Evolutionary conservation across 805 yeast species (phyloP).

Genomic region (Scheffersomyces ergatensis): DNA sequence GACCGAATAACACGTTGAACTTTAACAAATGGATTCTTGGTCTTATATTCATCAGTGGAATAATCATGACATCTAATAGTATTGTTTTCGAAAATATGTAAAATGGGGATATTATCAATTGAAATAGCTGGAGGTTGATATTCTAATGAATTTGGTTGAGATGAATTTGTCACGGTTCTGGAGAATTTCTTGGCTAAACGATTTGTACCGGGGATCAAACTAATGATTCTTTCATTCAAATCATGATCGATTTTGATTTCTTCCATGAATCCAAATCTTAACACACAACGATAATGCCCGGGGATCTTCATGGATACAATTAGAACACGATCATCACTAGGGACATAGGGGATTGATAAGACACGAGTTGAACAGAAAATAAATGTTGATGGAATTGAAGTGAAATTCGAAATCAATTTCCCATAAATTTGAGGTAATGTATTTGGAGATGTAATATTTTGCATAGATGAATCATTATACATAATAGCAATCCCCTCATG

Average conservation of each 20-base stretch:
- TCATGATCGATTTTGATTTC: conserved; percentile 18
- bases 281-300: conserved; percentile 48
- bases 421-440: conserved; percentile 44
- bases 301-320: conserved; percentile 38
- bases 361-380: conserved; percentile 43
- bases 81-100: conserved; percentile 30
- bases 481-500: conserved; percentile 40
- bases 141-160: not conserved
- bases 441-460: conserved; percentile 39
- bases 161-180: not conserved
- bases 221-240: conserved; percentile 17
- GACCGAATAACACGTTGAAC: conserved; percentile 13
- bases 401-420: conserved; percentile 36
- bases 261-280: conserved; percentile 53
- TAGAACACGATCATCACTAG: conserved; percentile 35
- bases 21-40: conserved; percentile 13
- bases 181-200: conserved; percentile 7
- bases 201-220: conserved; percentile 15
- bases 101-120: conserved; percentile 14
- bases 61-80: conserved; percentile 21
- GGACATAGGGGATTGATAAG: conserved; percentile 41
- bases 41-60: conserved; percentile 8
- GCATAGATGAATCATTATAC: conserved; percentile 36
- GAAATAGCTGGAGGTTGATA: not conserved
- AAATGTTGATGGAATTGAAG: conserved; percentile 42